Evolutionary conservation across 805 yeast genomes (phyloP), one percentile per base, ranked within the genome.

Genomic region (Candida corydali): DNA sequence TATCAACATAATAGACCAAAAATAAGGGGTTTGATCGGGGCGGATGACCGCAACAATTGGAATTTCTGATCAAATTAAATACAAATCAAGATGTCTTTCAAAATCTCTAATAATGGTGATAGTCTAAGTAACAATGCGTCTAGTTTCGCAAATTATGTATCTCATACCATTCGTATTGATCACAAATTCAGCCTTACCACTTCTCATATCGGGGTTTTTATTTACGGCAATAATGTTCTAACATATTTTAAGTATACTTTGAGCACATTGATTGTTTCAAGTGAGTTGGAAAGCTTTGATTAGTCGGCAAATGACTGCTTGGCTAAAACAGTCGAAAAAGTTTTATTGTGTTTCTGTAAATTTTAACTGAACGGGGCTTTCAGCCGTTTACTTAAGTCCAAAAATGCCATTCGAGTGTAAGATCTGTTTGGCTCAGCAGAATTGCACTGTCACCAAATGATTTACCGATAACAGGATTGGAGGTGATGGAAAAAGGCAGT

Each of bases 81-180:
- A 76, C 46, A 76, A 80, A 3, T 80, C 94, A 59, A 93, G 38
- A 85, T 81, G 59, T 86, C 88, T 29, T 93, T 93, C 5, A 84
- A 91, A 40, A 85, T 76, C 55, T 85, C 85, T 3, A 84, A 89
- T 0, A 93, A 89, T 0, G 93, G 82, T 2, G 83, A 78, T 42
- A 82, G 59, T 45, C 78, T 76, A 41, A 82, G 62, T 36, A 82
- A 54, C 23, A 12, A 81, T 65, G 33, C 76, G 74, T 39, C 86
- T 63, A 4, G 84, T 72, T 43, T 68, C 74, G 15, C 75, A 65
- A 52, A 83, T 73, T 29, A 81, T 69, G 44, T 65, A 62, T 51
- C 73, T 78, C 29, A 81, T 68, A 49, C 81, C 86, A 46, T 68
- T 59, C 3, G 68, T 51, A 10, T 76, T 56, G 30, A 81, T 57